A percentile compares a stretch with the other conserved stretches of the same genome.
phyloP scores from a whole-genome alignment of 352 stramenopile genomes.

The Pythium myriotylum region DNA sequence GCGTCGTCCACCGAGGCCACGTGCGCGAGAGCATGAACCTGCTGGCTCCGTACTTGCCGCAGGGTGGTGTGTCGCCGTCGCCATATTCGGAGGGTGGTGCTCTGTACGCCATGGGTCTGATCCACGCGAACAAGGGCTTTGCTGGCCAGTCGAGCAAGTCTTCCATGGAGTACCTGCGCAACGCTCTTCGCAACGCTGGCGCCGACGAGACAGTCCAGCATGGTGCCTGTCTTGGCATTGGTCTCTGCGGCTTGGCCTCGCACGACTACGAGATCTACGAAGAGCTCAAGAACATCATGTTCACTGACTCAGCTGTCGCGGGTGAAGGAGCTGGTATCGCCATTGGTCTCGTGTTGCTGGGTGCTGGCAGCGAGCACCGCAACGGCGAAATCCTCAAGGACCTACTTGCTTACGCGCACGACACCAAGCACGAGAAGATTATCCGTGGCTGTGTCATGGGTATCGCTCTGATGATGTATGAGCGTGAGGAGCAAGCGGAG shows the following conservation, averaged over 20 bases:
- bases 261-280: conserved; percentile 95
- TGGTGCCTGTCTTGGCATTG: conserved; percentile 96
- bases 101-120: conserved; percentile 98
- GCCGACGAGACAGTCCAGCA: conserved; percentile 98
- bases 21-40: conserved; percentile 98
- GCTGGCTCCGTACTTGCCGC: conserved; percentile 97
- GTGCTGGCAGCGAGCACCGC: conserved; percentile 88
- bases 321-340: conserved; percentile 97
- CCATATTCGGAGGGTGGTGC: conserved; percentile 98
- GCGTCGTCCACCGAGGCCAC: conserved; percentile 98
- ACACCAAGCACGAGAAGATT: conserved; percentile 99
- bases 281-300: conserved; percentile 97
- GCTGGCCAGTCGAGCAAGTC: conserved; percentile 79
- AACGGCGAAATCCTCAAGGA: conserved; percentile 90
- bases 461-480: conserved; percentile 98
- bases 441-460: conserved; percentile 98
- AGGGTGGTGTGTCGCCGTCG: conserved; percentile 83
- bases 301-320: conserved; percentile 97
- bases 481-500: conserved; percentile 96
- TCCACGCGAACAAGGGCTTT: conserved; percentile 96
- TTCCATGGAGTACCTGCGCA: conserved; percentile 88
- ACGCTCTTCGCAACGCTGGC: conserved; percentile 78
- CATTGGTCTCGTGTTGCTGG: conserved; percentile 97
- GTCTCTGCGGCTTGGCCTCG: conserved; percentile 95
- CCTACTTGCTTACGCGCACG: conserved; percentile 97